Evolutionary conservation across 2,329 filamentous ascomycete species (phyloP), one percentile per base, ranked within the genome.

Genomic region (Cadophora sp.): DNA sequence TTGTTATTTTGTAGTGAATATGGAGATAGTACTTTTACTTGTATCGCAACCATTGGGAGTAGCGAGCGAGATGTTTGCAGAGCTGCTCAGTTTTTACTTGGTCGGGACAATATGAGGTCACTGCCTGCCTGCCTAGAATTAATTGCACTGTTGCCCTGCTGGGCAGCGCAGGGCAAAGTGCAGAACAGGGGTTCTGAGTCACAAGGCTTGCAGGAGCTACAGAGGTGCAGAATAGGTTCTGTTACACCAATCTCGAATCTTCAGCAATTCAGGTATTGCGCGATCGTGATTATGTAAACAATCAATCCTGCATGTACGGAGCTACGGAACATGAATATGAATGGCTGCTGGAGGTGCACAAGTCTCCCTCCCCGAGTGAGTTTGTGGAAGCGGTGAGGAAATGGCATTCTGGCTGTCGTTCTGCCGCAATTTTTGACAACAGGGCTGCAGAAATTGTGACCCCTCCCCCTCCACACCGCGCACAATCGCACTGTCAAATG

Each of bases 201-300:
- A 53, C 50, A 27, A 11, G 50, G 50, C 24, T 53, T 53, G 50
- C 50, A 53, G 50, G 24, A 26, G n/a, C n/a, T n/a, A 22, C 26
- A 29, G 50, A 29, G 27, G 14, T 16, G 40, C 31, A 37, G 7
- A 37, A n/a, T n/a, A 37, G 8, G 40, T 58, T 37, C 31, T 58
- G 55, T 40, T 8, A n/a, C 43, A n/a, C 5, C 5, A n/a, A 48
- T 8, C 19, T 4, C 19, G n/a, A 22, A 22, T 8, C 19, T 34
- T 12, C 55, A 58, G 55, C 55, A 31, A 14, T 58, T 37, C 55
- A 29, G 31, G 55, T 24, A 58, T 58, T 37, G 55, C 55, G 55
- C 55, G n/a, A 58, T 58, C 14, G 29, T 37, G 29, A 58, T 58
- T 58, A 58, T 24, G 19, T 34, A 31, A 34, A 6, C 27, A 34